Conservation (phyloP, 2,329 filamentous ascomycete species). For the Neonectria coccinea region DNA sequence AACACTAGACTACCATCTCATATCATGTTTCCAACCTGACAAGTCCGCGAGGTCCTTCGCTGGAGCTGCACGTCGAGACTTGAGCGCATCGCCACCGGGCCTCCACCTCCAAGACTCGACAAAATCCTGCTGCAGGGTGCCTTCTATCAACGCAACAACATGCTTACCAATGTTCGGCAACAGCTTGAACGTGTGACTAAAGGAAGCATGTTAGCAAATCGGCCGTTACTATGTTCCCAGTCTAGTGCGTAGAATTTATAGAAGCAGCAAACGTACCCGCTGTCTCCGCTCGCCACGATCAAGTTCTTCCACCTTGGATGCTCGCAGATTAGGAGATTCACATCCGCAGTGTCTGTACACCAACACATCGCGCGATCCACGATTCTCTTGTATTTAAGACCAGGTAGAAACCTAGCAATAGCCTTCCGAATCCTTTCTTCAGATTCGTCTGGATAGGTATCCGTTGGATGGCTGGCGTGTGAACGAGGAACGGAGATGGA, state of each 20-base stretch:
- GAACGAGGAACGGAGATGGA: constrained; percentile 20
- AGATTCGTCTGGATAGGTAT: constrained; percentile 18
- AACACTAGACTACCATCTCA: no score
- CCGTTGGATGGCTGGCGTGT: constrained; percentile 18
- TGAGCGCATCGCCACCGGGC: constrained; percentile 19
- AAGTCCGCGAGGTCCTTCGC: constrained; percentile 20
- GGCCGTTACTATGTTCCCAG: neutral
- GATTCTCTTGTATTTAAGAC: neutral
- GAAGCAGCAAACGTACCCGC: constrained; percentile 10
- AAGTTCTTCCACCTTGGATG: constrained; percentile 24
- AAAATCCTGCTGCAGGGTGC: constrained; percentile 7
- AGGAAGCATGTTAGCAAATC: neutral
- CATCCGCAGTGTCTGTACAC: constrained; percentile 24
- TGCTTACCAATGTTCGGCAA: constrained; percentile 23
- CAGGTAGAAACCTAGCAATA: constrained; percentile 16
- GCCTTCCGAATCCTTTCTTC: constrained; percentile 15
- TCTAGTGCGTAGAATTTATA: neutral
- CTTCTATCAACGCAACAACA: constrained; percentile 23
- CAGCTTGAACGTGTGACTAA: constrained; percentile 17
- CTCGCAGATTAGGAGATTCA: constrained; percentile 23
- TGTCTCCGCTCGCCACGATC: constrained; percentile 21
- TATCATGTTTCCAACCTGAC: constrained; percentile 22
- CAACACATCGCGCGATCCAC: constrained; percentile 24
- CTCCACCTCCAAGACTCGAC: constrained; percentile 21
- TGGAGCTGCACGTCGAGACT: constrained; percentile 20